A percentile compares a stretch with the other conserved stretches of the same genome.
Conservation (phyloP, 148 eudicot species). For the Camellia sinensis region DNA sequence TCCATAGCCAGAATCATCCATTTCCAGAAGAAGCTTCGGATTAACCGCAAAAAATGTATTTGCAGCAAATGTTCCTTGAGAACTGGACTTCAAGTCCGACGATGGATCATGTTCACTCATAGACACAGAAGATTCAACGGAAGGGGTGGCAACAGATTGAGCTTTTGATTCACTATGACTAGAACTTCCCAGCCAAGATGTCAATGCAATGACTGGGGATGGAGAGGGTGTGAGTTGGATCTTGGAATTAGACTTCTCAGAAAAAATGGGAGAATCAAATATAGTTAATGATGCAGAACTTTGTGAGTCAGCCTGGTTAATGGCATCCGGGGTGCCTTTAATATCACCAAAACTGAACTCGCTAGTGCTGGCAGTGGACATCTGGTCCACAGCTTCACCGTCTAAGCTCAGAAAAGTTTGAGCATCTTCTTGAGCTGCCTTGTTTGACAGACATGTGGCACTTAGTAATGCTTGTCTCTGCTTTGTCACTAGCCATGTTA, state of each 20-base stretch:
- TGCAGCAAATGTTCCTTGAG: constrained; percentile 46
- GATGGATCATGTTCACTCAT: constrained; percentile 48
- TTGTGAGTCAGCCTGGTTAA: constrained; percentile 59
- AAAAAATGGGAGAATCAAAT: constrained; percentile 67
- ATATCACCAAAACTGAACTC: constrained; percentile 41
- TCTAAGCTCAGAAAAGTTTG: constrained; percentile 34
- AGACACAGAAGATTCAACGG: constrained; percentile 56
- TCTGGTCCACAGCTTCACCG: constrained; percentile 45
- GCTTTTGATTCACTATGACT: constrained; percentile 37
- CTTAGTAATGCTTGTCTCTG: constrained; percentile 23
- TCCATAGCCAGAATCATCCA: constrained; percentile 88
- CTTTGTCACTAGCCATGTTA: constrained; percentile 25
- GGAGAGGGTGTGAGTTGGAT: constrained; percentile 41
- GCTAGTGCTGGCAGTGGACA: constrained; percentile 32
- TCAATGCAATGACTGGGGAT: constrained; percentile 55
- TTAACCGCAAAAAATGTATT: constrained; percentile 46
- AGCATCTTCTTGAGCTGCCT: constrained; percentile 32
- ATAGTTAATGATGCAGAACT: constrained; percentile 60
- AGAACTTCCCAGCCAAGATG: constrained; percentile 69
- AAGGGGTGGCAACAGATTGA: constrained; percentile 43
- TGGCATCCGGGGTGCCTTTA: constrained; percentile 32
- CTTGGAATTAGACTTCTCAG: constrained; percentile 67
- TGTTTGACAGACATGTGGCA: constrained; percentile 18
- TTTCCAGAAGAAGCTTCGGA: constrained; percentile 67
- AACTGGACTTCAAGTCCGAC: constrained; percentile 50